These are phyloP conservation scores for Neurospora sp. DNA, from an alignment of 495 filamentous ascomycete species.

Conservation along the genomic window DNA sequence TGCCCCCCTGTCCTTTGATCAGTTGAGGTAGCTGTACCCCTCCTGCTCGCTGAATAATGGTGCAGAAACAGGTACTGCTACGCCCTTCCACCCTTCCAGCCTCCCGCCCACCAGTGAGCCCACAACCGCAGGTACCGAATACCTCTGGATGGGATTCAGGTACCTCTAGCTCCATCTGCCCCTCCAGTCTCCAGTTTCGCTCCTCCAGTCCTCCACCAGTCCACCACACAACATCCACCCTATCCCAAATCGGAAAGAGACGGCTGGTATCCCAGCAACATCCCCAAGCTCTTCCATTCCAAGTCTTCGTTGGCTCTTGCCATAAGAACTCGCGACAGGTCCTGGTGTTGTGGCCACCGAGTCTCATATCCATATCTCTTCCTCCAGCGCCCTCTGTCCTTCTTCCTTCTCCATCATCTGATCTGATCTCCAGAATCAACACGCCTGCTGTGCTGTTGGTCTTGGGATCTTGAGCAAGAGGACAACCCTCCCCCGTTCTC, in stretches of 20 bases:
- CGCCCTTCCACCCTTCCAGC: background rate
- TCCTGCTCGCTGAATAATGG: background rate
- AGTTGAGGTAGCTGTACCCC: background rate
- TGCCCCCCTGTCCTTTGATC: background rate
- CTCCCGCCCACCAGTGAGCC: background rate
- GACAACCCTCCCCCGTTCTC: background rate
- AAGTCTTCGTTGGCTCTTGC: background rate
- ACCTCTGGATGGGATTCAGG: background rate
- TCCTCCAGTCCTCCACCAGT: background rate
- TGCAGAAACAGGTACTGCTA: background rate
- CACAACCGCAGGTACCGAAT: background rate
- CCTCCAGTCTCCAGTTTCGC: background rate
- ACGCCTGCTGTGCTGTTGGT: constrained; percentile 1
- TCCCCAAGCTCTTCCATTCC: background rate
- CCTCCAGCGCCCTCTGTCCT: background rate
- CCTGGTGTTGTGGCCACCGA: background rate
- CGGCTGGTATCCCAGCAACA: background rate
- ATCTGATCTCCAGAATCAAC: background rate
- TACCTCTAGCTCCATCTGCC: background rate
- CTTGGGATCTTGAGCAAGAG: background rate
- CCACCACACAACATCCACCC: background rate
- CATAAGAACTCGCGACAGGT: background rate
- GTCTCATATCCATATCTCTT: background rate
- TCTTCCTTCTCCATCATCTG: background rate
- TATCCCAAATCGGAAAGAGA: background rate